phyloP scores from a whole-genome alignment of 805 yeast genomes.

The Yarrowia sp. region DNA sequence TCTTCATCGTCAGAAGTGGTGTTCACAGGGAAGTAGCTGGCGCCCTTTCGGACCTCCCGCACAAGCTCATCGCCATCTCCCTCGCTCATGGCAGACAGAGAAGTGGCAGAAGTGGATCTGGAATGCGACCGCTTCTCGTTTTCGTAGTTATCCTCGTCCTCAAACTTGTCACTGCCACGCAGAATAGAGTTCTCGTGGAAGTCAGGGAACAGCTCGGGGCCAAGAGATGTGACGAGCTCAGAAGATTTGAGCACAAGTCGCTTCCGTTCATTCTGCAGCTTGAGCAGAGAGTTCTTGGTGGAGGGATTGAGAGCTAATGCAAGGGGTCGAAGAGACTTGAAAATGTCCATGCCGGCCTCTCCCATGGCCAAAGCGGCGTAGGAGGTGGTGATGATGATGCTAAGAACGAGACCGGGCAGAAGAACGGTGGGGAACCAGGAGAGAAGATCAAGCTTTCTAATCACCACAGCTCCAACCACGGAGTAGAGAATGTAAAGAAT shows the following conservation, averaged over 20 bases:
- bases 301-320: constrained; percentile 46
- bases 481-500: constrained; percentile 79
- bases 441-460: constrained; percentile 34
- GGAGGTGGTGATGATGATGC: constrained; percentile 40
- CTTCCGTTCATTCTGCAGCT: constrained; percentile 59
- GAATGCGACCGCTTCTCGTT: neutral
- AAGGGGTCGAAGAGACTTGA: constrained; percentile 78
- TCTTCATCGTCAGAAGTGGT: constrained; percentile 47
- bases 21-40: constrained; percentile 26
- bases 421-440: constrained; percentile 48
- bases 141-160: constrained; percentile 27
- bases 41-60: constrained; percentile 23
- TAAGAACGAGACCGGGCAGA: constrained; percentile 50
- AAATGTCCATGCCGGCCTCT: constrained; percentile 86
- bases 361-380: constrained; percentile 91
- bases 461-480: constrained; percentile 40
- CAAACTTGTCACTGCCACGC: constrained; percentile 26
- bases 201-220: constrained; percentile 84
- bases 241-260: constrained; percentile 71
- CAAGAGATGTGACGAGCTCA: constrained; percentile 70
- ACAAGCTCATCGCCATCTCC: constrained; percentile 25
- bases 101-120: neutral
- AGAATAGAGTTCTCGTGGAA: constrained; percentile 40
- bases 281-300: constrained; percentile 41
- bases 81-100: constrained; percentile 16